Conservation (phyloP, 2,329 filamentous ascomycete genomes). For the Ophiosphaerella narmari region DNA sequence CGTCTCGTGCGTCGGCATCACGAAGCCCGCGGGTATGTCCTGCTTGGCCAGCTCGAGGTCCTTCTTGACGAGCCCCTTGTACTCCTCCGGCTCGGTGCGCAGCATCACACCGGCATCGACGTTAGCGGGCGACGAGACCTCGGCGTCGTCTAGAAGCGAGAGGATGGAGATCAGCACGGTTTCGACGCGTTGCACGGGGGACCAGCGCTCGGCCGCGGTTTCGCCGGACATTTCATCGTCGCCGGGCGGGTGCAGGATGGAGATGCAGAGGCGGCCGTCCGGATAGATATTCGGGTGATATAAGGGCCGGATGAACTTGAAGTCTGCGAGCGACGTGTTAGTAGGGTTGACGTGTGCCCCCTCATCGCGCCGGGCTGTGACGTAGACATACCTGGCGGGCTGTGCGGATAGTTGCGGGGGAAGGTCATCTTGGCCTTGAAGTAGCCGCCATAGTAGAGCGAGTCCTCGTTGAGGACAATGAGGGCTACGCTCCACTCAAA, state of each 20-base stretch:
- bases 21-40: constrained; percentile 78
- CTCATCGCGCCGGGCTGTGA: background rate
- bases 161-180: constrained; percentile 92
- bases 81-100: constrained; percentile 71
- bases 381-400: constrained; percentile 66
- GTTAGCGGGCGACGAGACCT: constrained; percentile 91
- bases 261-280: constrained; percentile 92
- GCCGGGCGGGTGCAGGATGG: constrained; percentile 89
- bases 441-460: constrained; percentile 89
- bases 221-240: constrained; percentile 94
- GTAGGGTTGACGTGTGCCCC: background rate
- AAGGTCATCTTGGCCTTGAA: constrained; percentile 92
- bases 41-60: constrained; percentile 74
- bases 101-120: constrained; percentile 90
- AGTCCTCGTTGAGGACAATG: constrained; percentile 91
- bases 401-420: constrained; percentile 84
- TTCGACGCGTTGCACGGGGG: constrained; percentile 89
- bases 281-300: constrained; percentile 94
- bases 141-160: constrained; percentile 88
- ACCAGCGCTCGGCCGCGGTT: constrained; percentile 88
- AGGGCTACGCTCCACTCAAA: constrained; percentile 86
- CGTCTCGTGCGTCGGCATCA: constrained; percentile 76
- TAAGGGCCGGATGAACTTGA: constrained; percentile 80
- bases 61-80: constrained; percentile 70
- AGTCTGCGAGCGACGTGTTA: constrained; percentile 55